phyloP scores from a whole-genome alignment of 257 asterid species.

The Gentiana straminea region DNA sequence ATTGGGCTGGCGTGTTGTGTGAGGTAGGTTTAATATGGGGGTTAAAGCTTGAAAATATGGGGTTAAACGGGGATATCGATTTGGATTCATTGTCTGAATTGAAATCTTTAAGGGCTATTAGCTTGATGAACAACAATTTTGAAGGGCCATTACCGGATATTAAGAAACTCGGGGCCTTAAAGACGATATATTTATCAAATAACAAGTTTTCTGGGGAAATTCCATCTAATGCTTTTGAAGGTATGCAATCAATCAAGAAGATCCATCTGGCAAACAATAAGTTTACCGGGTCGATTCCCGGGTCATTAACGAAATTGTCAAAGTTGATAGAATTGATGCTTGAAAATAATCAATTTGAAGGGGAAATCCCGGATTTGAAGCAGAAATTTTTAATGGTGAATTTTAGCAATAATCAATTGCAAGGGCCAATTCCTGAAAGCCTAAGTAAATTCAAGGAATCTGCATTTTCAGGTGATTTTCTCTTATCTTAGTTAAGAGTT shows the following conservation, averaged over 20 bases:
- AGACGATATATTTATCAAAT: slow-evolving; percentile 35
- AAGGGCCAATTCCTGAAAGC: slow-evolving; percentile 51
- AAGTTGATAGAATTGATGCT: slow-evolving; percentile 49
- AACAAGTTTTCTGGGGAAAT: slow-evolving; percentile 53
- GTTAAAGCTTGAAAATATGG: slow-evolving; percentile 52
- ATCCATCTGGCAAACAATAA: slow-evolving; percentile 47
- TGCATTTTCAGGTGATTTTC: slow-evolving; percentile 37
- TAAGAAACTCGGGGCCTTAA: slow-evolving; percentile 23
- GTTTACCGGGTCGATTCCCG: slow-evolving; percentile 50
- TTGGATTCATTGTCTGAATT: slow-evolving; percentile 39
- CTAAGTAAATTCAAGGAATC: slow-evolving; percentile 26
- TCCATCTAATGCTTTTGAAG: slow-evolving; percentile 26
- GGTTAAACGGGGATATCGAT: slow-evolving; percentile 49
- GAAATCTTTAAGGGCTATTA: slow-evolving; percentile 35
- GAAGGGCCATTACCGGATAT: slow-evolving; percentile 50
- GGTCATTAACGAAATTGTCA: slow-evolving; percentile 29
- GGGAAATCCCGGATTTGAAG: slow-evolving; percentile 40
- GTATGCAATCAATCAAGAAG: slow-evolving; percentile 54
- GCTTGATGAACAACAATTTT: slow-evolving; percentile 50
- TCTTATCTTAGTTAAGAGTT: neutral
- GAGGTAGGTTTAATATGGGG: slow-evolving; percentile 49
- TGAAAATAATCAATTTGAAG: slow-evolving; percentile 47
- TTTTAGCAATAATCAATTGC: slow-evolving; percentile 40
- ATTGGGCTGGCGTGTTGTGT: slow-evolving; percentile 42
- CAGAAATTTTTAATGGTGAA: slow-evolving; percentile 22